Percentiles rank a stretch among this genome's conserved stretches.
These are phyloP conservation scores for Syzygium oleosum DNA, from an alignment of 345 rosid species.

Conservation along the genomic window DNA sequence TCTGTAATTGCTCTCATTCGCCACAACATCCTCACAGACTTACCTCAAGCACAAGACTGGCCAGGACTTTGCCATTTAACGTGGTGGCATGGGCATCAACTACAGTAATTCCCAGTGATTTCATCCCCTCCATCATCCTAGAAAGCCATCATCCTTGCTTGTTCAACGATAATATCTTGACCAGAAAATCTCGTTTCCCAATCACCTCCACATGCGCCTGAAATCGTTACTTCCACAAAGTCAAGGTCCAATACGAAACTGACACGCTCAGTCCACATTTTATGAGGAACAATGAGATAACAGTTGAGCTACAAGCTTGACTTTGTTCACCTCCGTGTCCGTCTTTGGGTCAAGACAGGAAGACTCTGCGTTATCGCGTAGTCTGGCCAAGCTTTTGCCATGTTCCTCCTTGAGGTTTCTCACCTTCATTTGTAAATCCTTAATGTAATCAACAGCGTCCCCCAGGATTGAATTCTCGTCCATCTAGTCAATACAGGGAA, in stretches of 20 bases:
- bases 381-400: constrained; percentile 1
- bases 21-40: not conserved
- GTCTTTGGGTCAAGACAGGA: not conserved
- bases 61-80: constrained; percentile 30
- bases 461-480: constrained; percentile 42
- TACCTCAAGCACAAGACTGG: constrained; percentile 64
- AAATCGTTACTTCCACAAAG: not conserved
- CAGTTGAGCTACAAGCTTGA: not conserved
- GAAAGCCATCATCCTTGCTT: constrained; percentile 51
- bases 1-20: not conserved
- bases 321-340: constrained; percentile 13
- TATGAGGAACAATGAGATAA: not conserved
- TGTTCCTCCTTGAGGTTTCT: constrained; percentile 55
- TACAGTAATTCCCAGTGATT: constrained; percentile 41
- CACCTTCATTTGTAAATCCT: constrained; percentile 33
- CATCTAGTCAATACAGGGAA: constrained; percentile 43
- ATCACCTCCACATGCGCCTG: constrained; percentile 56
- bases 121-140: constrained; percentile 46
- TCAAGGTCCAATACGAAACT: not conserved
- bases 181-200: constrained; percentile 35
- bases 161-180: constrained; percentile 34
- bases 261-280: not conserved
- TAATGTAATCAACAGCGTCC: constrained; percentile 66
- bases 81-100: constrained; percentile 63
- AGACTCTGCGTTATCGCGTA: constrained; percentile 7